phyloP scores from a whole-genome alignment of 495 filamentous ascomycete species.

The Corynascus novoguineensis region DNA sequence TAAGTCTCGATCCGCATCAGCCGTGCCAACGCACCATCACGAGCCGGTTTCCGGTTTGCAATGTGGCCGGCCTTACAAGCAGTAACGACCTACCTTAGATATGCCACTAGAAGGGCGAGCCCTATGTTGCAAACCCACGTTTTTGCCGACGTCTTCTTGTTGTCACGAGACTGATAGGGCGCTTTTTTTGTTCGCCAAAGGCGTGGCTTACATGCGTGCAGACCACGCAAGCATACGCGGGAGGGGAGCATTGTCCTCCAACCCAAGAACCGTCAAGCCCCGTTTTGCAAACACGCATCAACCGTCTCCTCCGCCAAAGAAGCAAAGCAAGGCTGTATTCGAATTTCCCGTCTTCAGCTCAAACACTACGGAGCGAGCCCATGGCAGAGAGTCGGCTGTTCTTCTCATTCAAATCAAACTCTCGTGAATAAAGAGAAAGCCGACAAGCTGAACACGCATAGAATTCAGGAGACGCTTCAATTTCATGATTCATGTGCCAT shows the following conservation, averaged over 20 bases:
- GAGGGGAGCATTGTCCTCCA: background rate
- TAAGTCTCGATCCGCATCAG: constrained; percentile 6
- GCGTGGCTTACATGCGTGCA: background rate
- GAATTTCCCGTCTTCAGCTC: background rate
- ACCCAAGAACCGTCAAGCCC: background rate
- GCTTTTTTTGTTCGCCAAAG: background rate
- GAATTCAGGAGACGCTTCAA: too few relatives aligned
- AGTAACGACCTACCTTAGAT: background rate
- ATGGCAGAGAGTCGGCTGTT: too few relatives aligned
- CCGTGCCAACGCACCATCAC: constrained; percentile 7
- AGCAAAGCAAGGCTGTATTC: background rate
- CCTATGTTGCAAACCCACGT: constrained; percentile 2
- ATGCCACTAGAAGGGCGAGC: background rate
- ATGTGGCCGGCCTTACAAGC: background rate
- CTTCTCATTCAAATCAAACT: too few relatives aligned
- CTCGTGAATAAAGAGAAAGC: too few relatives aligned
- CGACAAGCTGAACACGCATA: too few relatives aligned
- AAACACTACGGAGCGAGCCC: background rate
- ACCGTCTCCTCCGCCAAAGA: background rate
- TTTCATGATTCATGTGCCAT: too few relatives aligned
- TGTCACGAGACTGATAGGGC: constrained; percentile 1
- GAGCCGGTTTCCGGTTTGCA: background rate
- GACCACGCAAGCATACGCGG: background rate
- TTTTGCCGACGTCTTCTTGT: background rate
- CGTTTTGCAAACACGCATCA: background rate